These are phyloP conservation scores for Metschnikowia picachoensis DNA, from an alignment of 805 yeast species.

Conservation along the genomic window DNA sequence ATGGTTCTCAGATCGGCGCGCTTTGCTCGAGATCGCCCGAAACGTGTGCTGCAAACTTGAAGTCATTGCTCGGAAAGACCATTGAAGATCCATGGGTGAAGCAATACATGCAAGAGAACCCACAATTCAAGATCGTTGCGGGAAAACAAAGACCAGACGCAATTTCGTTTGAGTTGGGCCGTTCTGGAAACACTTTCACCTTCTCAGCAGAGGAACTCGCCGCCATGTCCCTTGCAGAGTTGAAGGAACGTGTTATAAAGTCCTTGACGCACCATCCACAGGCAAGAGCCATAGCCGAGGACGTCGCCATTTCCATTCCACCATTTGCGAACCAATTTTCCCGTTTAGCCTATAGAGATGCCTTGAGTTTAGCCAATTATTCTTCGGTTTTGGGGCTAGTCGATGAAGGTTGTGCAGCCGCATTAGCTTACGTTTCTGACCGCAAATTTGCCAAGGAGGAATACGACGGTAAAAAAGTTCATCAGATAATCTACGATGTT, in stretches of 20 bases:
- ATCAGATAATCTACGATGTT: conserved; percentile 78
- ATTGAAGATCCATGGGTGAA: conserved; percentile 44
- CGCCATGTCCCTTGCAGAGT: conserved; percentile 76
- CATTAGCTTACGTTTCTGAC: conserved; percentile 69
- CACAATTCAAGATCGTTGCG: conserved; percentile 51
- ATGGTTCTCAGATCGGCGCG: conserved; percentile 72
- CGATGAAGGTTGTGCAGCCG: conserved; percentile 91
- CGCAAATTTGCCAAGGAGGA: conserved; percentile 37
- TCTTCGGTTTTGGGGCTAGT: conserved; percentile 60
- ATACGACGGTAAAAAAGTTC: conserved; percentile 38
- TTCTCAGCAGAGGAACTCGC: conserved; percentile 68
- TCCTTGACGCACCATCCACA: conserved; percentile 51
- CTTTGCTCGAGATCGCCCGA: conserved; percentile 72
- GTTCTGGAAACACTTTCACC: conserved; percentile 26
- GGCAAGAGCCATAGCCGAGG: conserved; percentile 50
- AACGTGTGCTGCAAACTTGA: conserved; percentile 61
- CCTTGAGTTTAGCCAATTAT: conserved; percentile 66
- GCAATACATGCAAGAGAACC: conserved; percentile 51
- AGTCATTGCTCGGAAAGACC: conserved; percentile 66
- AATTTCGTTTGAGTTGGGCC: conserved; percentile 51
- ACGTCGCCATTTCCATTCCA: conserved; percentile 75
- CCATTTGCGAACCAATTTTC: conserved; percentile 61
- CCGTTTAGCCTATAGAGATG: conserved; percentile 67
- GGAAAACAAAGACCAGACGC: conserved; percentile 42
- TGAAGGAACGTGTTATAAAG: conserved; percentile 59